Conservation (phyloP, 495 filamentous ascomycete species). For the Neurospora terricola region DNA sequence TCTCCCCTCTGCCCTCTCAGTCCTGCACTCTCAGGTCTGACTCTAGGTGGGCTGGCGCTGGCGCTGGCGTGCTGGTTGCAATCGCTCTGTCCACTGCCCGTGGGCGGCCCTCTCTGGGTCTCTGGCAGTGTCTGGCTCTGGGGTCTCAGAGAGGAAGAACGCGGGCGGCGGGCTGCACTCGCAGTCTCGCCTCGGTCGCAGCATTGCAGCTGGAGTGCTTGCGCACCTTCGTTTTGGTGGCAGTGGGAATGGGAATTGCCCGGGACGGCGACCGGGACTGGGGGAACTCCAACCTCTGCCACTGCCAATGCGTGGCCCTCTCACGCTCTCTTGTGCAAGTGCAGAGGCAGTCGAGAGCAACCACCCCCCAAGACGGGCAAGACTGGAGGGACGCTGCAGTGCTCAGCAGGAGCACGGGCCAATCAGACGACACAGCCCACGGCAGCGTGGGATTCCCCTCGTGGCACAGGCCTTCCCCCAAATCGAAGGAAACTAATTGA, state of each 20-base stretch:
- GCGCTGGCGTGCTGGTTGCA: not conserved
- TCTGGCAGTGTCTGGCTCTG: not conserved
- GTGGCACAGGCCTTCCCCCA: not conserved
- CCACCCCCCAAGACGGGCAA: not conserved
- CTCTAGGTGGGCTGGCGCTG: not conserved
- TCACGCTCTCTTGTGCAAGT: not conserved
- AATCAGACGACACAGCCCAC: not conserved
- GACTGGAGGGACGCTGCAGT: not conserved
- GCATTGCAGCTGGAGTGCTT: not conserved
- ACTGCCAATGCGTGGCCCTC: not conserved
- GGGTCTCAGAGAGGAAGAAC: not conserved
- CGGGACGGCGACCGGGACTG: not conserved
- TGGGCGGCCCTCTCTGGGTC: not conserved
- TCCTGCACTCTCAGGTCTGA: not conserved
- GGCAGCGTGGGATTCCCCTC: not conserved
- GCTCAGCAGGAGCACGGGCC: not conserved
- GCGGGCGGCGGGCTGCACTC: not conserved
- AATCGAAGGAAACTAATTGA: not conserved
- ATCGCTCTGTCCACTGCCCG: not conserved
- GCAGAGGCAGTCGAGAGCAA: not conserved
- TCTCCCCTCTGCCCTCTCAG: not conserved
- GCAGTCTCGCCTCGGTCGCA: not conserved
- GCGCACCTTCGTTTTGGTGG: not conserved
- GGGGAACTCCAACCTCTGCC: not conserved
- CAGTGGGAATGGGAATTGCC: not conserved